Evolutionary conservation across 106 monocot species (phyloP), one percentile per base, ranked within the genome.

Genomic region (Phalaenopsis equestris): DNA sequence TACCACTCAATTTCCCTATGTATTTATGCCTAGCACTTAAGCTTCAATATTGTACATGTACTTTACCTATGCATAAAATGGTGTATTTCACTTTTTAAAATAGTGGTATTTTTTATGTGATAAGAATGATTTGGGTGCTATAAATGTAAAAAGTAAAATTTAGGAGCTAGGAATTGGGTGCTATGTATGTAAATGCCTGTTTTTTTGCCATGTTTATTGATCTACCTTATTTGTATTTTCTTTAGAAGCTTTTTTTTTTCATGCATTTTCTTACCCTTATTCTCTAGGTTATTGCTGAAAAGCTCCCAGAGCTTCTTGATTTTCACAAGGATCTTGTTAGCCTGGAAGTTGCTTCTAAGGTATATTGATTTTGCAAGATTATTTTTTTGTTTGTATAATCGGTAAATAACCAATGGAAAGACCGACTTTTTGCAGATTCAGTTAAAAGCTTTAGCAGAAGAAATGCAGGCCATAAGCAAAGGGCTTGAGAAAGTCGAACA

Each of bases 301-400:
- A 97, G 64, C 88, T 94, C 73, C 96, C 96, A 56, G 96, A 94
- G 78, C 90, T 94, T 74, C 90, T 97, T 84, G 92, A 90, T 79
- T 97, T 97, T 78, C 56, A 78, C 75, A 87, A 85, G 78, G 93
- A 92, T 82, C 90, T 97, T 80, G 83, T 84, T 47, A 86, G 85
- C 80, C 85, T 97, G 24, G 96, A 97, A 86, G 82, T 79, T 57
- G 90, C 92, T 75, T 87, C 96, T 19, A 94, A 90, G 94, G 96
- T 97, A 81, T 43, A 12, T 52, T 76, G 41, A 39, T 23, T 72
- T 72, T 37, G 47, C 18, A 24, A 76, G 30, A 39, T 45, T 45
- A 58, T 42, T 75, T 75, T 7, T 17, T 6, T 78, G 1, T 1
- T 43, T 55, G 49, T 42, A 41, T 64, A 10, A 49, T 83, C 11